Conservation (phyloP, 2,329 filamentous ascomycete species). For the Septoria petroselini region DNA sequence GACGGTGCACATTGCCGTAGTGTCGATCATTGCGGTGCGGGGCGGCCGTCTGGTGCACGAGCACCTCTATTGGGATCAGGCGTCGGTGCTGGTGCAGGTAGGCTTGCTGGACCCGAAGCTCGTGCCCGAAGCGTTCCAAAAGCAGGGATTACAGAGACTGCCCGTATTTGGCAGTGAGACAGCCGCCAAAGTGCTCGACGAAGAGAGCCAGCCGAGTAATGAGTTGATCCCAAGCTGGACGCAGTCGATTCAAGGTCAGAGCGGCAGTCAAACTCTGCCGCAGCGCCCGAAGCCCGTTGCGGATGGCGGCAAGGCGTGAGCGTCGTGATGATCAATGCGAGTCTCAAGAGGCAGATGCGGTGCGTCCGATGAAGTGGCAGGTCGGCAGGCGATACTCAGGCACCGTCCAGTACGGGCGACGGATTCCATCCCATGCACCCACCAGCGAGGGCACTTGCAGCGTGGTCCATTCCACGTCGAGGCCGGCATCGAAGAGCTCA, state of each 20-base stretch:
- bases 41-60: constrained; percentile 55
- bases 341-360: neutral
- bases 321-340: constrained; percentile 4
- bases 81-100: constrained; percentile 55
- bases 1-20: constrained; percentile 54
- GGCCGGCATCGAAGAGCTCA: constrained; percentile 81
- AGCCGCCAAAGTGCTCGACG: constrained; percentile 44
- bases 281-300: constrained; percentile 27
- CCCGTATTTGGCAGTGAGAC: constrained; percentile 43
- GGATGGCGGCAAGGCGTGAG: constrained; percentile 16
- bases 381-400: constrained; percentile 72
- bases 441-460: constrained; percentile 67
- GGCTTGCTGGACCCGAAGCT: constrained; percentile 55
- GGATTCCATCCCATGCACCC: constrained; percentile 20
- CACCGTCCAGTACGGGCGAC: constrained; percentile 62
- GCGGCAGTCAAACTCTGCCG: constrained; percentile 18
- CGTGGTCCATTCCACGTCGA: constrained; percentile 84
- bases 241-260: constrained; percentile 8
- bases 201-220: constrained; percentile 43
- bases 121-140: constrained; percentile 45
- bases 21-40: constrained; percentile 54
- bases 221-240: constrained; percentile 40
- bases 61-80: constrained; percentile 61
- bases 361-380: constrained; percentile 68
- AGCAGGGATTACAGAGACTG: constrained; percentile 43